Conservation (phyloP, 805 yeast species). For the Peterozyma xylosa region DNA sequence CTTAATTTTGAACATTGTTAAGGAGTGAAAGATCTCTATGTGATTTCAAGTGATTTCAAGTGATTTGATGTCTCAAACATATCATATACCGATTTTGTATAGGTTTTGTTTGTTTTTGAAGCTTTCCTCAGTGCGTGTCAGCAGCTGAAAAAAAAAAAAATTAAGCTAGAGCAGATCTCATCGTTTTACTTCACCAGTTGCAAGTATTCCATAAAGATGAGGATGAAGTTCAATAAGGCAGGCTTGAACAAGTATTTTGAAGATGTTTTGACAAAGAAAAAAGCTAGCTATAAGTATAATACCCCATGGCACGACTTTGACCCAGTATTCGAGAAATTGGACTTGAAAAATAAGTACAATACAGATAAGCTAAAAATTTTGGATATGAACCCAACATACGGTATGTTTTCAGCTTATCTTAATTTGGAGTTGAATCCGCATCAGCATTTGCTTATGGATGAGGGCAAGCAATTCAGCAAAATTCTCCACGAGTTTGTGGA, state of each 20-base stretch:
- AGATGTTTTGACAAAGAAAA: constrained; percentile 12
- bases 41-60: too few relatives aligned
- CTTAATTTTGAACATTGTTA: constrained; percentile 17
- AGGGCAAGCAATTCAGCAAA: constrained; percentile 17
- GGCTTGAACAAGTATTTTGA: too few relatives aligned
- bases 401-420: constrained; percentile 56
- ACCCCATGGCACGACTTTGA: constrained; percentile 12
- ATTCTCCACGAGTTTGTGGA: constrained; percentile 1
- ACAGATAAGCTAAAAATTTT: constrained; percentile 38
- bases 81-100: too few relatives aligned
- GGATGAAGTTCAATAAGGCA: too few relatives aligned
- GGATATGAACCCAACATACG: constrained; percentile 55
- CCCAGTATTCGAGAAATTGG: constrained; percentile 38
- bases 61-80: too few relatives aligned
- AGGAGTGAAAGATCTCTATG: too few relatives aligned
- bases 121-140: too few relatives aligned
- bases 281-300: constrained; percentile 12
- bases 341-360: constrained; percentile 27
- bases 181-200: too few relatives aligned
- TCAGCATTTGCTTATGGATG: constrained; percentile 58
- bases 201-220: too few relatives aligned
- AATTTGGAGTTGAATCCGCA: constrained; percentile 53
- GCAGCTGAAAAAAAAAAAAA: too few relatives aligned
- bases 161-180: too few relatives aligned
- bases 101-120: too few relatives aligned